Conservation (phyloP, 2,329 filamentous ascomycete genomes). For the Cercospora nicotianae region DNA sequence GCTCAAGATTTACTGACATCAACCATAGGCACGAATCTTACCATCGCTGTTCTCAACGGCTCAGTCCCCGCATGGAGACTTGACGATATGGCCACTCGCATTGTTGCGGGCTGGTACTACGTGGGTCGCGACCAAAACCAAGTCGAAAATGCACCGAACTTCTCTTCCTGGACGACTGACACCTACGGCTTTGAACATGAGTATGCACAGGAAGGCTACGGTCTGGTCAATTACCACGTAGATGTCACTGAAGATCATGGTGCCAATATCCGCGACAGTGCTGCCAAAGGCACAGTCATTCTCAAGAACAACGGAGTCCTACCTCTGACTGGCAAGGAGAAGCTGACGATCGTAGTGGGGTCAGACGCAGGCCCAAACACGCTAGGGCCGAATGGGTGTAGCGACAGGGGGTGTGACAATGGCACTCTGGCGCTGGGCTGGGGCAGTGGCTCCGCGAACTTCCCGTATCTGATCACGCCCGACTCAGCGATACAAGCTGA, state of each 20-base stretch:
- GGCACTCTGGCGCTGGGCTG: constrained; percentile 66
- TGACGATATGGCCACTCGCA: constrained; percentile 39
- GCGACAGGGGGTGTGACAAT: constrained; percentile 61
- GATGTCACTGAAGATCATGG: constrained; percentile 77
- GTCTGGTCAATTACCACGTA: constrained; percentile 73
- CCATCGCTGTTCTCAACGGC: constrained; percentile 37
- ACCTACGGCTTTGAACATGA: constrained; percentile 70
- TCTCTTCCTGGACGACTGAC: constrained; percentile 81
- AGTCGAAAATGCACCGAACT: constrained; percentile 65
- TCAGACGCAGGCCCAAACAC: constrained; percentile 77
- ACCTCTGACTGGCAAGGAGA: constrained; percentile 73
- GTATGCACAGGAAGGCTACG: constrained; percentile 60
- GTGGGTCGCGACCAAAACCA: constrained; percentile 49
- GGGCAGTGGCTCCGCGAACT: constrained; percentile 54
- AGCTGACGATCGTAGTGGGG: constrained; percentile 74
- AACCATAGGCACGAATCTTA: constrained; percentile 21
- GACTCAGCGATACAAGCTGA: constrained; percentile 67
- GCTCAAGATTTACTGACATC: too few relatives aligned
- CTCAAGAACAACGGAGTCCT: constrained; percentile 80
- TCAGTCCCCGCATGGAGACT: constrained; percentile 34
- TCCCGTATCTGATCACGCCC: constrained; percentile 66
- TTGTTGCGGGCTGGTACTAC: constrained; percentile 27
- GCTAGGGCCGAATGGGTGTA: constrained; percentile 75
- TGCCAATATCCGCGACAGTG: constrained; percentile 70
- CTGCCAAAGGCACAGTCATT: constrained; percentile 78